Percentiles rank a stretch among this genome's conserved stretches.
Evolutionary conservation across 2,329 filamentous ascomycete genomes (phyloP).

Genomic region (Ambrosiella cleistominuta): DNA sequence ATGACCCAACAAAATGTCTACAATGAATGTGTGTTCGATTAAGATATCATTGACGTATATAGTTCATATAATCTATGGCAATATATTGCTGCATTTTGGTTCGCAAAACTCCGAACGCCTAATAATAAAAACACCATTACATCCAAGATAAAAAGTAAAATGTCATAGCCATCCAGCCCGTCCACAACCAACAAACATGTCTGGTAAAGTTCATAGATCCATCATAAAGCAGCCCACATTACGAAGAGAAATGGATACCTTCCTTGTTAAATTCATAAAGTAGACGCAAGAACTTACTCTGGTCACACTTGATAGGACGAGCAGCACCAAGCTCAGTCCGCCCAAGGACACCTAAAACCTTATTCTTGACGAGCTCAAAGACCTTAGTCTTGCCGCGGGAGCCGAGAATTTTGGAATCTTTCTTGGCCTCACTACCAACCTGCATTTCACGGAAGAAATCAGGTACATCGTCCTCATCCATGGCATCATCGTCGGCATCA

Average conservation of each 20-base stretch:
- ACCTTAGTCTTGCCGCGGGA: constrained; percentile 65
- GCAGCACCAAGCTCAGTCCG: constrained; percentile 66
- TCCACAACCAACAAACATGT: background rate
- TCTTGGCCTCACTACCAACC: constrained; percentile 13
- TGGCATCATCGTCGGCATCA: constrained; percentile 28
- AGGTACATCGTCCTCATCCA: constrained; percentile 48
- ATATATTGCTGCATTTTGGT: background rate
- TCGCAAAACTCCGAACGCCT: background rate
- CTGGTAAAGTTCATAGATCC: background rate
- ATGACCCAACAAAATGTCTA: too few species aligned
- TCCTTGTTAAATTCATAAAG: constrained; percentile 74
- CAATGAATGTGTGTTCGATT: too few species aligned
- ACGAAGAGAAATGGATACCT: constrained; percentile 63
- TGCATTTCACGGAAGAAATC: constrained; percentile 63
- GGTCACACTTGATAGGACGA: constrained; percentile 71
- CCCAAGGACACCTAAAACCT: constrained; percentile 72
- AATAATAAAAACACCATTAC: background rate
- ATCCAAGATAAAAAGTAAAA: background rate
- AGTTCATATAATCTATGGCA: background rate
- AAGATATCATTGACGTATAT: background rate
- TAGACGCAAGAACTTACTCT: constrained; percentile 76
- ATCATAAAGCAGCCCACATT: background rate
- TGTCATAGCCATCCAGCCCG: background rate
- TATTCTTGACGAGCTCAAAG: constrained; percentile 64
- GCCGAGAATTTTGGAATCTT: constrained; percentile 40